These are phyloP conservation scores for Mycena albidolilacea DNA, from an alignment of 768 basidiomycete genomes.

Conservation along the genomic window DNA sequence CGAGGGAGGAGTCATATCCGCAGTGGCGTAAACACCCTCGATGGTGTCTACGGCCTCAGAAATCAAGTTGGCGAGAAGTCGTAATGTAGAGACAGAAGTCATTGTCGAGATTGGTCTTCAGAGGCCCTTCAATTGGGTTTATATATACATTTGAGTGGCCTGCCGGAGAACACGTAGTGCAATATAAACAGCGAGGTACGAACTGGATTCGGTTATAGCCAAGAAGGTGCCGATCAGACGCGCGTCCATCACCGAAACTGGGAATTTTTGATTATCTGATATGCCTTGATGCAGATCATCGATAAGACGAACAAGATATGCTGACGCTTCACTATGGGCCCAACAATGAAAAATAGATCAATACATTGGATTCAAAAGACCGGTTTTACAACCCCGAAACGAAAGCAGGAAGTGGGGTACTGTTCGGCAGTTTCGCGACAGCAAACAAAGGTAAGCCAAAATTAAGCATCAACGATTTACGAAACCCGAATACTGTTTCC, in stretches of 20 bases:
- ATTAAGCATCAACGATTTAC: too few species aligned
- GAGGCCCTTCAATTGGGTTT: background rate
- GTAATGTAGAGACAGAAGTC: constrained; percentile 8
- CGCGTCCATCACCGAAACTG: background rate
- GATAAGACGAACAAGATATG: background rate
- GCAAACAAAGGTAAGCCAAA: too few species aligned
- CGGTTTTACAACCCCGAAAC: background rate
- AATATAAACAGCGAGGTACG: background rate
- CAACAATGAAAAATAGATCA: background rate
- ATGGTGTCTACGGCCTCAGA: constrained; percentile 5
- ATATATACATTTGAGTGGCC: background rate
- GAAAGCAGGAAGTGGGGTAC: background rate
- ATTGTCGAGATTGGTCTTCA: constrained; percentile 10
- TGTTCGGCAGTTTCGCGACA: too few species aligned
- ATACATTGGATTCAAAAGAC: background rate
- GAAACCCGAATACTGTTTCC: too few species aligned
- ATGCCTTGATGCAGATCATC: too few species aligned
- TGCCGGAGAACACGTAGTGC: constrained; percentile 7
- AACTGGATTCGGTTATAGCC: background rate
- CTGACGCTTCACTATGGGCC: background rate
- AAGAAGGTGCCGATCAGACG: background rate
- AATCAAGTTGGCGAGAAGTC: constrained; percentile 14
- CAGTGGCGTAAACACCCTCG: constrained; percentile 4
- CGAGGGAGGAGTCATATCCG: constrained; percentile 1
- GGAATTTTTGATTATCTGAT: too few species aligned